Conservation (phyloP, 2,329 filamentous ascomycete species). For the Cladophialophora exuberans region DNA sequence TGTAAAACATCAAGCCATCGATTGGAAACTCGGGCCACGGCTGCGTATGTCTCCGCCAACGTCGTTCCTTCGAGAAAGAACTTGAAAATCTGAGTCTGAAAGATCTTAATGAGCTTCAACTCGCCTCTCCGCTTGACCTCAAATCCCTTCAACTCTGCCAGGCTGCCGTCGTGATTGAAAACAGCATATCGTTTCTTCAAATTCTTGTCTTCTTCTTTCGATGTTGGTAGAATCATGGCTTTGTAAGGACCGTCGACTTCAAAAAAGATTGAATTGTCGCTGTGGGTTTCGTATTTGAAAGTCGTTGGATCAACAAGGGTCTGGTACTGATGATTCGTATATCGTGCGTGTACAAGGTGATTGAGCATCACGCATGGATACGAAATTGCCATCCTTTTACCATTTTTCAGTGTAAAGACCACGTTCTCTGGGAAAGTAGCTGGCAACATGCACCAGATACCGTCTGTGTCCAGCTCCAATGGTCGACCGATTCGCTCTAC, state of each 20-base stretch:
- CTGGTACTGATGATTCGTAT: constrained; percentile 98
- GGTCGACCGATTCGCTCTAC: constrained; percentile 93
- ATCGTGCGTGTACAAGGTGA: constrained; percentile 89
- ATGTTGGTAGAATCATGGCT: constrained; percentile 96
- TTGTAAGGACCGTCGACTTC: constrained; percentile 97
- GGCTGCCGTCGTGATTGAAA: constrained; percentile 95
- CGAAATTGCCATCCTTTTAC: constrained; percentile 94
- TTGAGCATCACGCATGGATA: constrained; percentile 99
- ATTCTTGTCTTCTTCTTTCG: constrained; percentile 99
- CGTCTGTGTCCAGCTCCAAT: constrained; percentile 93
- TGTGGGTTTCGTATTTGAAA: constrained; percentile 93
- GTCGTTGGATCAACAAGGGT: constrained; percentile 76
- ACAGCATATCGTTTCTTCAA: constrained; percentile 99
- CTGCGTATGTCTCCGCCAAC: constrained; percentile 82
- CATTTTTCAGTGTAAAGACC: constrained; percentile 87
- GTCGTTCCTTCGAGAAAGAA: constrained; percentile 94
- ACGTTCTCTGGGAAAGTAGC: constrained; percentile 97
- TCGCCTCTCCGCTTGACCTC: constrained; percentile 97
- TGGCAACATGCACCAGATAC: constrained; percentile 99
- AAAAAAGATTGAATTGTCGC: constrained; percentile 99
- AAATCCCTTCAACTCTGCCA: constrained; percentile 96
- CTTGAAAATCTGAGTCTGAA: constrained; percentile 98
- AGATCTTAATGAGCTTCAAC: constrained; percentile 99
- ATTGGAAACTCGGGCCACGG: constrained; percentile 93
- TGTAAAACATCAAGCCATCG: constrained; percentile 95